phyloP scores from a whole-genome alignment of 345 rosid genomes.

The Durio zibethinus region DNA sequence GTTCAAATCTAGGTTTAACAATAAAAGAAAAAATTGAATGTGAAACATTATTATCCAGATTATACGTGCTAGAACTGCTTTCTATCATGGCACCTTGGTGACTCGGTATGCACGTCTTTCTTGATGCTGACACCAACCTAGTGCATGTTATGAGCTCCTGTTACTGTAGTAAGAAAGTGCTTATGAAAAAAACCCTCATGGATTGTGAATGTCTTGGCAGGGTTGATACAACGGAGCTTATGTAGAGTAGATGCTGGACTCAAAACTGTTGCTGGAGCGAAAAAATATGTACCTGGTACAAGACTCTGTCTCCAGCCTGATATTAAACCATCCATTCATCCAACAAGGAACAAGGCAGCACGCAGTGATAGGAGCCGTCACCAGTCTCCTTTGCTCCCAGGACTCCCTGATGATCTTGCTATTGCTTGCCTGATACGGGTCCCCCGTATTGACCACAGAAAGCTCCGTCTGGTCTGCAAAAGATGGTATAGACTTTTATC shows the following conservation, averaged over 20 bases:
- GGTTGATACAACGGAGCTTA: constrained; percentile 76
- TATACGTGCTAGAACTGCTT: not conserved
- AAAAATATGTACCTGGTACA: constrained; percentile 61
- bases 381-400: constrained; percentile 69
- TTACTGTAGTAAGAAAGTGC: not conserved
- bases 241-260: constrained; percentile 78
- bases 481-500: constrained; percentile 69
- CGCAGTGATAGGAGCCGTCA: constrained; percentile 59
- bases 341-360: constrained; percentile 50
- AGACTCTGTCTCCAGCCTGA: constrained; percentile 72
- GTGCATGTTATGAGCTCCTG: not conserved
- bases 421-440: constrained; percentile 75
- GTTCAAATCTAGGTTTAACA: not conserved
- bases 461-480: constrained; percentile 70
- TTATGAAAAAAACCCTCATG: not conserved
- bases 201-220: constrained; percentile 33
- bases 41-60: not conserved
- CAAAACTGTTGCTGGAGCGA: constrained; percentile 72
- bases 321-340: constrained; percentile 71
- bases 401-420: constrained; percentile 81
- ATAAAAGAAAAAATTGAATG: not conserved
- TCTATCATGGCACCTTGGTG: not conserved
- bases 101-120: not conserved
- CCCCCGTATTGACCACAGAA: constrained; percentile 67
- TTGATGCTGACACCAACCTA: not conserved